Evolutionary conservation across 2,329 filamentous ascomycete genomes (phyloP).

Genomic region (Colletotrichum eleusines): DNA sequence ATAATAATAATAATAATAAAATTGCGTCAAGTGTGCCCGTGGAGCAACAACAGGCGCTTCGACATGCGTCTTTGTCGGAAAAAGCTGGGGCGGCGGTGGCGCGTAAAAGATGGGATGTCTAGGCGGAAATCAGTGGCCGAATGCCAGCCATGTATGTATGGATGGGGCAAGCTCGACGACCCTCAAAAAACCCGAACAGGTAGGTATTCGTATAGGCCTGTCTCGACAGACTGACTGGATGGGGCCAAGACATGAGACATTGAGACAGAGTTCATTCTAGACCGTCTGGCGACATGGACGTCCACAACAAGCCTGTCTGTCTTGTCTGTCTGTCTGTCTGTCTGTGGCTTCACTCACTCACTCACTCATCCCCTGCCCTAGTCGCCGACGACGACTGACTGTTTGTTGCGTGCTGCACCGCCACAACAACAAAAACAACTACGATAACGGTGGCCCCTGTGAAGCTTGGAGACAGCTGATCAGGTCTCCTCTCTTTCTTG

Average conservation of each 20-base stretch:
- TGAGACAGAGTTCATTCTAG: slow-evolving; percentile 32
- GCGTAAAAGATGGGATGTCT: slow-evolving; percentile 27
- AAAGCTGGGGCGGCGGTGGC: background rate
- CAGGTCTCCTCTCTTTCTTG: background rate
- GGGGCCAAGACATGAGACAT: slow-evolving; percentile 20
- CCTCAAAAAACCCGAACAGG: too few species aligned
- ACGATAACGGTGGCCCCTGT: background rate
- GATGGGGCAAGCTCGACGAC: background rate
- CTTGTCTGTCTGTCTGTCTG: too few species aligned
- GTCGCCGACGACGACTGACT: background rate
- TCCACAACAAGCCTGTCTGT: too few species aligned
- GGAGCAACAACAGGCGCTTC: slow-evolving; percentile 36
- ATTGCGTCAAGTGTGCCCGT: slow-evolving; percentile 25
- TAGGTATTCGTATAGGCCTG: too few species aligned
- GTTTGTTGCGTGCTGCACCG: slow-evolving; percentile 19
- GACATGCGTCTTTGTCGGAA: slow-evolving; percentile 29
- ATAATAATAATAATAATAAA: background rate
- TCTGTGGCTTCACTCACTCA: too few species aligned
- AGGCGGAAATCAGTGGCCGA: slow-evolving; percentile 5
- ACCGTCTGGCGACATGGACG: too few species aligned
- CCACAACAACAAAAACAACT: background rate
- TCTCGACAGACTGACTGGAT: slow-evolving; percentile 8
- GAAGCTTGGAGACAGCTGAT: slow-evolving; percentile 10
- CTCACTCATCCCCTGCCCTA: background rate
- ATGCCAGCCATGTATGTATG: too few species aligned